Percentiles rank a stretch among this genome's conserved stretches.
Conservation (phyloP, 768 basidiomycete genomes). For the Tricholoma saponaceum region DNA sequence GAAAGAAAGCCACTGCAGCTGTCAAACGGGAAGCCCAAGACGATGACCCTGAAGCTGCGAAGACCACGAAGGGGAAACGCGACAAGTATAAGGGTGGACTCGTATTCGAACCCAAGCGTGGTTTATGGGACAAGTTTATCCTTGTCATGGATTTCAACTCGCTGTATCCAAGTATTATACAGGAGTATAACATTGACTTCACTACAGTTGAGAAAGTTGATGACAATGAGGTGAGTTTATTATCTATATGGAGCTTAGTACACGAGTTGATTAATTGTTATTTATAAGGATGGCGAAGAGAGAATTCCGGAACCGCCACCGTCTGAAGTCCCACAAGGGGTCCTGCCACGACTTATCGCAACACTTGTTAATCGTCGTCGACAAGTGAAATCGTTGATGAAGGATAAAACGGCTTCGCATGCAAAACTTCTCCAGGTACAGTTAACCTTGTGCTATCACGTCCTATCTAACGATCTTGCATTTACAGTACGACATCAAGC, state of each 20-base stretch:
- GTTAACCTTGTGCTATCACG: background rate
- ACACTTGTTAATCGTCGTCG: slow-evolving; percentile 87
- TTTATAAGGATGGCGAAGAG: slow-evolving; percentile 56
- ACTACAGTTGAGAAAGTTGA: slow-evolving; percentile 84
- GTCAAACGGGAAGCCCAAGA: slow-evolving; percentile 46
- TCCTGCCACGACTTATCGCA: slow-evolving; percentile 97
- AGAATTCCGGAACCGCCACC: slow-evolving; percentile 87
- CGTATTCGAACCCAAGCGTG: slow-evolving; percentile 94
- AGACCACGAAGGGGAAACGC: slow-evolving; percentile 61
- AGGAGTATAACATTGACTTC: slow-evolving; percentile 99
- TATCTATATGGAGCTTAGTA: background rate
- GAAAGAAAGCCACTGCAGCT: slow-evolving; percentile 59
- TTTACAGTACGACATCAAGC: slow-evolving; percentile 89
- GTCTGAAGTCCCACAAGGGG: slow-evolving; percentile 69
- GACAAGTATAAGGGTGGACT: slow-evolving; percentile 99
- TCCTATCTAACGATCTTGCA: background rate
- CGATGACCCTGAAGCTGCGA: slow-evolving; percentile 56
- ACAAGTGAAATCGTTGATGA: slow-evolving; percentile 93
- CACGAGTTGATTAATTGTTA: background rate
- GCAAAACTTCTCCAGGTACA: slow-evolving; percentile 82
- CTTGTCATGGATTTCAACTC: slow-evolving; percentile 99
- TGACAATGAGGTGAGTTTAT: slow-evolving; percentile 46
- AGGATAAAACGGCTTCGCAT: slow-evolving; percentile 67
- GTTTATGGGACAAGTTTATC: slow-evolving; percentile 94
- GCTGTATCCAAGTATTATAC: slow-evolving; percentile 97